These are phyloP conservation scores for Juglanconis sp. DNA, from an alignment of 2,329 filamentous ascomycete genomes.

Conservation along the genomic window DNA sequence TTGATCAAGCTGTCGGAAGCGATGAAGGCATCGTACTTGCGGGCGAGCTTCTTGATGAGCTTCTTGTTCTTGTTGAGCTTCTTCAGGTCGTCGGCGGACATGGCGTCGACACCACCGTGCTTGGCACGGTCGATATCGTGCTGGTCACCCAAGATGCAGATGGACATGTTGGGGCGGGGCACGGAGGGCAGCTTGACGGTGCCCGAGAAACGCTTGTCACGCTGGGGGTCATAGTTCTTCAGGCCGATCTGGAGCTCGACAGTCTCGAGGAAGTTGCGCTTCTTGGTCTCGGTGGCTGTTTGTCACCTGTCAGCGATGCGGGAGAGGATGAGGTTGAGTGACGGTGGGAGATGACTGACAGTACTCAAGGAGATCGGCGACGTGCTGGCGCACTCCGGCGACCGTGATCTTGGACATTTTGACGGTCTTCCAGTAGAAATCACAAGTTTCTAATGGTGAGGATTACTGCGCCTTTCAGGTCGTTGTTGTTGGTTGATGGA, in stretches of 20 bases:
- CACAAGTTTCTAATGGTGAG: conserved; percentile 68
- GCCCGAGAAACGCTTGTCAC: conserved; percentile 99
- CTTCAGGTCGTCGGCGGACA: conserved; percentile 98
- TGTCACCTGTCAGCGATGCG: neutral
- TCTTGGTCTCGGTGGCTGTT: conserved; percentile 69
- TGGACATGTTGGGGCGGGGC: conserved; percentile 85
- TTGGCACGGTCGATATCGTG: conserved; percentile 99
- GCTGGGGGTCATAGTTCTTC: conserved; percentile 94
- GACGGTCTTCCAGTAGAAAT: conserved; percentile 83
- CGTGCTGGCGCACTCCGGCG: conserved; percentile 93
- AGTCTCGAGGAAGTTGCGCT: conserved; percentile 94
- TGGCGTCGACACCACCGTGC: conserved; percentile 97
- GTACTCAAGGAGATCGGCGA: conserved; percentile 92
- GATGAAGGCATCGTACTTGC: conserved; percentile 99
- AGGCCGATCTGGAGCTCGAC: conserved; percentile 48
- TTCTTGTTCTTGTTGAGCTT: conserved; percentile 99
- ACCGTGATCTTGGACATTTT: conserved; percentile 65
- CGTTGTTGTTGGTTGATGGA: conserved; percentile 24
- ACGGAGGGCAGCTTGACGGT: conserved; percentile 93
- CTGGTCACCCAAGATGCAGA: conserved; percentile 74
- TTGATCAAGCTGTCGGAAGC: conserved; percentile 97
- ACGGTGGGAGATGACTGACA: conserved; percentile 44
- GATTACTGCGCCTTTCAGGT: conserved; percentile 36
- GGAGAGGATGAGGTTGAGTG: neutral
- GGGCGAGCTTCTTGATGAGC: conserved; percentile 99